These are phyloP conservation scores for Uncinocarpus reesii DNA, from an alignment of 2,329 filamentous ascomycete species.

Conservation along the genomic window DNA sequence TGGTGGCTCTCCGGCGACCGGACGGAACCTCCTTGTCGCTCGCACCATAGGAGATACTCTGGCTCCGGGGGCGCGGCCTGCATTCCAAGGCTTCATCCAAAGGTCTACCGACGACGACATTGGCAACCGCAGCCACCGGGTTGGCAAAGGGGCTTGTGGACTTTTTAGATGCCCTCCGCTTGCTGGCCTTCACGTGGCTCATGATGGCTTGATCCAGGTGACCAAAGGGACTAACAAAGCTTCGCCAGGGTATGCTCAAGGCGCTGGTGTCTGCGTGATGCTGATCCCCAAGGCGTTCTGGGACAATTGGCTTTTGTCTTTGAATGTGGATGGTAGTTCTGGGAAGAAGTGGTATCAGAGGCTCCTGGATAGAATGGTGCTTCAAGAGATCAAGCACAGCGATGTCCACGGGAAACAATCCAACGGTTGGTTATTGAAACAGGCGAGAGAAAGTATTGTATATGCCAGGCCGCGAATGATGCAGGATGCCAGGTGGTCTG, in stretches of 20 bases:
- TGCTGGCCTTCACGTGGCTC: constrained; percentile 13
- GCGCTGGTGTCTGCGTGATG: neutral
- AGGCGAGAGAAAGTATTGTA: neutral
- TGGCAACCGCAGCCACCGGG: constrained; percentile 2
- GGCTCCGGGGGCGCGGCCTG: constrained; percentile 12
- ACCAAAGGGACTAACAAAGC: neutral
- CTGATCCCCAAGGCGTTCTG: neutral
- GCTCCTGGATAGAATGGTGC: neutral
- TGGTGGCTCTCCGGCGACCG: constrained; percentile 9
- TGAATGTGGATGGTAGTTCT: neutral
- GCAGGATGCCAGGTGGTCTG: neutral
- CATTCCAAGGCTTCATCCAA: constrained; percentile 8
- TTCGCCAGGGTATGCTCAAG: neutral
- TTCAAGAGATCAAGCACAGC: neutral
- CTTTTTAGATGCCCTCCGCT: constrained; percentile 14
- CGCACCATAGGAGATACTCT: constrained; percentile 6
- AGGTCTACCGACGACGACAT: neutral
- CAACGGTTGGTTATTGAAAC: neutral
- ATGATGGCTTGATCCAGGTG: constrained; percentile 7
- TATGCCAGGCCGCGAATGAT: neutral
- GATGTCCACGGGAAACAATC: neutral
- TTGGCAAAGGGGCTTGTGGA: constrained; percentile 7
- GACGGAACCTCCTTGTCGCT: constrained; percentile 1
- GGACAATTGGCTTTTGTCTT: neutral
- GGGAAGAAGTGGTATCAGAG: neutral